These are phyloP conservation scores for Neurospora sp. DNA, from an alignment of 495 filamentous ascomycete species.

Conservation along the genomic window DNA sequence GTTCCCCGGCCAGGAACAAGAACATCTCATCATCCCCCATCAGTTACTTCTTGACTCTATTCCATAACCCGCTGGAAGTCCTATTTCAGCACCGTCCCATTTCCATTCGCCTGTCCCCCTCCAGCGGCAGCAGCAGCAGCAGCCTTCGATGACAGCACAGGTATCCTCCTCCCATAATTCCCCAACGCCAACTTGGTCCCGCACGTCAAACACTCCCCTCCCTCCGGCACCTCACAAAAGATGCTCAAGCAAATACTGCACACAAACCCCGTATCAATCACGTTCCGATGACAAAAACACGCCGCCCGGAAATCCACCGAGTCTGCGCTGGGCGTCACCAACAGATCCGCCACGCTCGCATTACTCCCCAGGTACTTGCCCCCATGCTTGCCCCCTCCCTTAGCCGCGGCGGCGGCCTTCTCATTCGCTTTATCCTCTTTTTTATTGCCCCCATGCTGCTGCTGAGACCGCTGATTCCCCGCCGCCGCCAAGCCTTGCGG, in stretches of 20 bases:
- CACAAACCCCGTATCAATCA: conserved; percentile 88
- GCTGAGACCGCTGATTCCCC: background rate
- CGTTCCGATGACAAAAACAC: conserved; percentile 89
- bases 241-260: conserved; percentile 92
- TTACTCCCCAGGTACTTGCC: conserved; percentile 1
- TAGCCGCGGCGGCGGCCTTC: conserved; percentile 29
- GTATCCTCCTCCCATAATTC: conserved; percentile 63
- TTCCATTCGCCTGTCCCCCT: background rate
- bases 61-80: too few relatives aligned
- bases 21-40: too few relatives aligned
- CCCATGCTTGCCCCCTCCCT: conserved; percentile 49
- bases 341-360: conserved; percentile 17
- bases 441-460: background rate
- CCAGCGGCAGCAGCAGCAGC: background rate
- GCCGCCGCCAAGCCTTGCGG: conserved; percentile 5
- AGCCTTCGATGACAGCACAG: conserved; percentile 44
- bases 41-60: too few relatives aligned
- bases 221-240: conserved; percentile 38
- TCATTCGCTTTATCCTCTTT: background rate
- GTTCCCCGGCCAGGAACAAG: too few relatives aligned
- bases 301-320: conserved; percentile 93
- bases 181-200: conserved; percentile 70
- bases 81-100: background rate
- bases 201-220: conserved; percentile 79
- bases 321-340: conserved; percentile 71